phyloP scores from a whole-genome alignment of 2,329 filamentous ascomycete genomes.

The Exophiala bonariae region DNA sequence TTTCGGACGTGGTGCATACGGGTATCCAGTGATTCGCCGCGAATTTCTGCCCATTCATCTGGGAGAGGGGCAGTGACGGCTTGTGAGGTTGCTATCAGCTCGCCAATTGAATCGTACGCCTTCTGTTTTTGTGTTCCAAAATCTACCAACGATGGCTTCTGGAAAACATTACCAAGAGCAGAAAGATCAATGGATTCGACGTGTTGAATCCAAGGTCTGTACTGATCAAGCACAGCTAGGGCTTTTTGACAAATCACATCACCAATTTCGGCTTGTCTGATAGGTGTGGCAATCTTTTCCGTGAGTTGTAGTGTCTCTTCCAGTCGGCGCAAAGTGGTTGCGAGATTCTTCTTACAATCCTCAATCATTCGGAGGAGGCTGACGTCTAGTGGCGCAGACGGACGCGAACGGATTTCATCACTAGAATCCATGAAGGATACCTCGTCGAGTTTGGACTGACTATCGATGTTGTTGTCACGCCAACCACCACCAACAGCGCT shows the following conservation, averaged over 20 bases:
- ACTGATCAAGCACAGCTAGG: constrained; percentile 79
- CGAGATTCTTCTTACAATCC: constrained; percentile 78
- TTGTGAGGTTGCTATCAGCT: constrained; percentile 84
- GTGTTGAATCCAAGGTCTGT: constrained; percentile 83
- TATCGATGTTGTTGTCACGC: constrained; percentile 65
- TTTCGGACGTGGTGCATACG: constrained; percentile 77
- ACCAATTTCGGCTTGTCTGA: constrained; percentile 75
- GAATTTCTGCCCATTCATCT: constrained; percentile 94
- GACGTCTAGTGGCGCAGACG: constrained; percentile 71
- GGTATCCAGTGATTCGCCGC: constrained; percentile 84
- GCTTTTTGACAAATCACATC: constrained; percentile 80
- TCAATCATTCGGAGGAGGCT: constrained; percentile 80
- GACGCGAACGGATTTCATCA: constrained; percentile 75
- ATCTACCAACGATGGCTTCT: constrained; percentile 81
- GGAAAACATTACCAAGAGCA: constrained; percentile 72
- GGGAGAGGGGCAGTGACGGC: constrained; percentile 85
- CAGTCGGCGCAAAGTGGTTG: constrained; percentile 81
- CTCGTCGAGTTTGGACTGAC: constrained; percentile 65
- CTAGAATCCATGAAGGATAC: constrained; percentile 80
- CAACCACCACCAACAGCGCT: constrained; percentile 83
- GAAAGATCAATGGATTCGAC: constrained; percentile 91
- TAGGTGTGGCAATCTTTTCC: constrained; percentile 78
- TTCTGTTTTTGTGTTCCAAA: constrained; percentile 91
- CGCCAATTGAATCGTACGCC: constrained; percentile 88
- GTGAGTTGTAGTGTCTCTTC: constrained; percentile 78